Conservation (phyloP, 1,139 yeast genomes). For the Sugiyamaella grinbergsii region DNA sequence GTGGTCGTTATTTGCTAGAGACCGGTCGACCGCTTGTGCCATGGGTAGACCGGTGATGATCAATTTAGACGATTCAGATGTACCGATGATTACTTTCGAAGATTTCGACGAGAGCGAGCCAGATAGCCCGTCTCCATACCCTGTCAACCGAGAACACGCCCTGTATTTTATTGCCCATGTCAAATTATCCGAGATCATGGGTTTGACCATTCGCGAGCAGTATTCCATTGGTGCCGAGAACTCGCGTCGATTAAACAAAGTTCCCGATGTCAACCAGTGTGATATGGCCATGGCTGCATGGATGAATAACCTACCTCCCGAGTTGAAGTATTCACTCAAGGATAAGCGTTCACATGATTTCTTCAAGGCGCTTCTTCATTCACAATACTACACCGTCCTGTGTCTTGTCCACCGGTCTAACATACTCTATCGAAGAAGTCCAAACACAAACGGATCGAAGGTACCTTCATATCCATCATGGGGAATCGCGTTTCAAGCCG, state of each 20-base stretch:
- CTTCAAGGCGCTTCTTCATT: constrained; percentile 62
- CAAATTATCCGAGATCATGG: constrained; percentile 72
- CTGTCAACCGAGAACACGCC: constrained; percentile 53
- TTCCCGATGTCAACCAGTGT: constrained; percentile 66
- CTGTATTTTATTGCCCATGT: constrained; percentile 64
- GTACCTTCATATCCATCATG: constrained; percentile 71
- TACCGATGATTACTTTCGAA: constrained; percentile 65
- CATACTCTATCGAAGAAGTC: constrained; percentile 55
- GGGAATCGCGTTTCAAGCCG: constrained; percentile 86
- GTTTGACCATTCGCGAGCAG: constrained; percentile 70
- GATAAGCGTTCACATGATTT: constrained; percentile 56
- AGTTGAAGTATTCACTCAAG: constrained; percentile 62
- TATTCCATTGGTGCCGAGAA: constrained; percentile 70
- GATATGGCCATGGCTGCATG: constrained; percentile 81
- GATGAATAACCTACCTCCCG: constrained; percentile 69
- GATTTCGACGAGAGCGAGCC: constrained; percentile 66
- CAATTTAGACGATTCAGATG: constrained; percentile 75
- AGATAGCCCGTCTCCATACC: constrained; percentile 49
- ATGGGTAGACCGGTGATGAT: constrained; percentile 74
- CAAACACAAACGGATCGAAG: constrained; percentile 43
- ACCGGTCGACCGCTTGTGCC: constrained; percentile 70
- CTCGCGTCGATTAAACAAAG: constrained; percentile 50
- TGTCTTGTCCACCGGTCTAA: constrained; percentile 74
- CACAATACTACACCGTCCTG: constrained; percentile 72
- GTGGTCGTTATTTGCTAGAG: constrained; percentile 81